Evolutionary conservation across 345 rosid genomes (phyloP).

Genomic region (Citrus sp.): DNA sequence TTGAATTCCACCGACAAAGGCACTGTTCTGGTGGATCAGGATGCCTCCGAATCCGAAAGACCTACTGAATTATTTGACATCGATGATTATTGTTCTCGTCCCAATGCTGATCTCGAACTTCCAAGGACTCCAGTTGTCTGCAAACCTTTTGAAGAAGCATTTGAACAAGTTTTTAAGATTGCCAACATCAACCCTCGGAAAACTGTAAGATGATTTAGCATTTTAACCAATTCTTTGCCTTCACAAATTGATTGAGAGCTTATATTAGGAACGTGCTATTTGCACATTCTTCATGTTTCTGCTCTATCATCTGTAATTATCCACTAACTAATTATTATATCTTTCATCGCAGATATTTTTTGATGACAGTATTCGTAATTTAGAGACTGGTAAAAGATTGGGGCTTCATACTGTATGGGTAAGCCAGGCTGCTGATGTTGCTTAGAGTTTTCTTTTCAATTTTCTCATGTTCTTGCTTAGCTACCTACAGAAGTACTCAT

Average conservation of each 20-base stretch:
- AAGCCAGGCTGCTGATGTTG: conserved; percentile 14
- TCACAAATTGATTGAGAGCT: neutral
- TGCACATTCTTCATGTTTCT: neutral
- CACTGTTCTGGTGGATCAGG: conserved; percentile 16
- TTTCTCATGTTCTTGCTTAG: neutral
- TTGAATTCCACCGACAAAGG: conserved; percentile 51
- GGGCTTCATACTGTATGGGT: conserved; percentile 88
- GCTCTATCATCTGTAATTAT: neutral
- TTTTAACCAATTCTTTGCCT: neutral
- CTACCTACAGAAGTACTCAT: neutral
- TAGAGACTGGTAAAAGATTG: conserved; percentile 66
- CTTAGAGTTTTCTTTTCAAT: neutral
- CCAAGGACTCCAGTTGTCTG: conserved; percentile 71
- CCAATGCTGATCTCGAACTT: conserved; percentile 29
- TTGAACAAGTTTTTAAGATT: conserved; percentile 64
- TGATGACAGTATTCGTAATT: conserved; percentile 79
- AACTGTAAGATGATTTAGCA: conserved; percentile 48
- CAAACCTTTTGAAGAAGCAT: conserved; percentile 84
- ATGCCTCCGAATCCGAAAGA: conserved; percentile 26
- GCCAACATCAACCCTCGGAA: conserved; percentile 67
- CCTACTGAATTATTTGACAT: conserved; percentile 37
- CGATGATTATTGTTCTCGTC: conserved; percentile 26
- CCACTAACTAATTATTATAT: neutral
- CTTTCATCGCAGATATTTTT: conserved; percentile 66
- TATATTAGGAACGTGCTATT: neutral